A percentile compares a stretch with the other conserved stretches of the same genome.
Conservation (phyloP, 352 stramenopile genomes). For the Globisporangium megalacanthum region DNA sequence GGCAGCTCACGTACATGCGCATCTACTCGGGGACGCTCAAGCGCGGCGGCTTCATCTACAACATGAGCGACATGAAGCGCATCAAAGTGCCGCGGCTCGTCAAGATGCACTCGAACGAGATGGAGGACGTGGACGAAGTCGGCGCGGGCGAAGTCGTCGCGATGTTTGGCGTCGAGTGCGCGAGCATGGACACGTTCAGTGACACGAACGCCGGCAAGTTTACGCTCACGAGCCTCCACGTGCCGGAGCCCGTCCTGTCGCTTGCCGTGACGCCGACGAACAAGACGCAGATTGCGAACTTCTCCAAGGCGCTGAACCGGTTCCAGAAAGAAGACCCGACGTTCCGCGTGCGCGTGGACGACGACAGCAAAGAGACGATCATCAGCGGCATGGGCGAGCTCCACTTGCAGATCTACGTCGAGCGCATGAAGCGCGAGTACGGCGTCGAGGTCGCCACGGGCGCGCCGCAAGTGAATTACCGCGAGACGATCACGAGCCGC, state of each 20-base stretch:
- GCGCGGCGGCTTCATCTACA: constrained; percentile 83
- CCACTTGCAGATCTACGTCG: constrained; percentile 98
- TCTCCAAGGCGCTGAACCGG: constrained; percentile 94
- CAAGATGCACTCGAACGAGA: constrained; percentile 99
- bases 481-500: constrained; percentile 93
- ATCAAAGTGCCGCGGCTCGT: constrained; percentile 98
- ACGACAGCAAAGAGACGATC: constrained; percentile 98
- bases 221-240: constrained; percentile 97
- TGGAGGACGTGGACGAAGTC: constrained; percentile 97
- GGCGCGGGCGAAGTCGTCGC: constrained; percentile 95
- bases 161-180: constrained; percentile 99
- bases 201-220: constrained; percentile 87
- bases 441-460: constrained; percentile 88
- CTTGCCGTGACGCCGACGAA: constrained; percentile 96
- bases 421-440: constrained; percentile 99
- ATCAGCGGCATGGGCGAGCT: constrained; percentile 99
- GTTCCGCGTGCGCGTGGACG: constrained; percentile 94
- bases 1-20: constrained; percentile 99
- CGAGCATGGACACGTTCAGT: constrained; percentile 97
- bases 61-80: constrained; percentile 87
- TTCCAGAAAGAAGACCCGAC: constrained; percentile 99
- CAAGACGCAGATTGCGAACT: constrained; percentile 92
- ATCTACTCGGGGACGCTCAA: constrained; percentile 88
- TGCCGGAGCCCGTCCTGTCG: constrained; percentile 98
- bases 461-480: constrained; percentile 98